These are phyloP conservation scores for Linnemannia schmuckeri DNA, from an alignment of 192 early-diverging fungal genomes.

Conservation along the genomic window DNA sequence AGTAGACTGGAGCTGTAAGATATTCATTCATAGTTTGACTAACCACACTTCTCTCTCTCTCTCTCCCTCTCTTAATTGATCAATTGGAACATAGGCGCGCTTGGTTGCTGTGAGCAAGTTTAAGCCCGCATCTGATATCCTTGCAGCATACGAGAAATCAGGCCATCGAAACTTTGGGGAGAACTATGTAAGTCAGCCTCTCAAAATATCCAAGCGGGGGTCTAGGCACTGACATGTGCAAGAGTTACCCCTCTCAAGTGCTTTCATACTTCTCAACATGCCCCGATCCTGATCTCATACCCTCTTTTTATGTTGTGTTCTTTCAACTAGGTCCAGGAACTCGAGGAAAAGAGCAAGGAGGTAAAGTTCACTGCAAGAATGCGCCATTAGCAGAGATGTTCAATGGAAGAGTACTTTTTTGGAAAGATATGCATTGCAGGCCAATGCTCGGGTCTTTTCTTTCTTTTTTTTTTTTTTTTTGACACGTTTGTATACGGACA, in stretches of 20 bases:
- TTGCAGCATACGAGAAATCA: conserved; percentile 76
- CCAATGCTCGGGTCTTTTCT: neutral
- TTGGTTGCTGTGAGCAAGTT: conserved; percentile 97
- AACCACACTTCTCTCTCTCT: neutral
- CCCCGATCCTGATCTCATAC: neutral
- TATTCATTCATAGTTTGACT: neutral
- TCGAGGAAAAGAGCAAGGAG: conserved; percentile 86
- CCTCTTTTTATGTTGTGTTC: neutral
- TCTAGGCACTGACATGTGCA: neutral
- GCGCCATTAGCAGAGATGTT: neutral
- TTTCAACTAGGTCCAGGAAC: conserved; percentile 84
- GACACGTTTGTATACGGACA: neutral
- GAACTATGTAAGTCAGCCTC: conserved; percentile 80
- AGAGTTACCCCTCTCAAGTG: neutral
- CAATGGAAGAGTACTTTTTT: neutral
- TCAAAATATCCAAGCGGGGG: neutral
- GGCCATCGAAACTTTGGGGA: conserved; percentile 98
- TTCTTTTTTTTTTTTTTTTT: neutral
- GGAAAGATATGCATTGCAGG: neutral
- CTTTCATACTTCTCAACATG: neutral
- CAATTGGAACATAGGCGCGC: conserved; percentile 55
- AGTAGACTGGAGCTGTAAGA: neutral
- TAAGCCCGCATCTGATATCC: conserved; percentile 87
- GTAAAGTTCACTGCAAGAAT: conserved; percentile 49
- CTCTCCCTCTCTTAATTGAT: neutral